phyloP scores from a whole-genome alignment of 768 basidiomycete genomes.

The Tylopilus sp. region DNA sequence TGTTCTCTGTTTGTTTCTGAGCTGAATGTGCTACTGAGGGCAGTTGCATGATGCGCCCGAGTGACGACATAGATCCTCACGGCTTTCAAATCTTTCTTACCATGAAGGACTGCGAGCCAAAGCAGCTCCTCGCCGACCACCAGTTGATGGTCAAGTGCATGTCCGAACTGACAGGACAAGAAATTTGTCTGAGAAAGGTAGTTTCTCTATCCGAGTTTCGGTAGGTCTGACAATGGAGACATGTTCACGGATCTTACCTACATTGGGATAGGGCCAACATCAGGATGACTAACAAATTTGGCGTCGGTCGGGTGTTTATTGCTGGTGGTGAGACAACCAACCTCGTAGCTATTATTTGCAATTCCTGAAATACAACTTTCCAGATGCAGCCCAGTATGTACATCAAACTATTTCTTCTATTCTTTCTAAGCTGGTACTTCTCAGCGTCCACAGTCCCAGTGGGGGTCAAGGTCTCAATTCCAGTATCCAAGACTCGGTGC shows the following conservation, averaged over 20 bases:
- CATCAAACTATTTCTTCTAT: neutral
- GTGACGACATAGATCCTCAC: constrained; percentile 6
- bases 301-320: constrained; percentile 42
- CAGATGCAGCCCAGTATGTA: constrained; percentile 47
- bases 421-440: neutral
- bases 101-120: constrained; percentile 4
- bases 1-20: no score
- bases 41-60: constrained; percentile 13
- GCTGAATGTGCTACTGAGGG: no score
- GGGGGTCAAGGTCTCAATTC: constrained; percentile 33
- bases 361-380: neutral
- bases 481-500: constrained; percentile 37
- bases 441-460: constrained; percentile 23
- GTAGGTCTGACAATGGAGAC: constrained; percentile 19
- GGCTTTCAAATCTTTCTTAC: neutral
- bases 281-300: constrained; percentile 39
- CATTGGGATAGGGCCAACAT: constrained; percentile 39
- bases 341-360: neutral
- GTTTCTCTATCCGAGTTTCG: constrained; percentile 25
- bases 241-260: neutral
- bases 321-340: constrained; percentile 37
- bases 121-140: constrained; percentile 15
- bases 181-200: constrained; percentile 30
- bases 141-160: constrained; percentile 5
- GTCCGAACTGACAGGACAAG: constrained; percentile 16